Evolutionary conservation across 1,139 yeast genomes (phyloP).

Genomic region (Pichia sp.): DNA sequence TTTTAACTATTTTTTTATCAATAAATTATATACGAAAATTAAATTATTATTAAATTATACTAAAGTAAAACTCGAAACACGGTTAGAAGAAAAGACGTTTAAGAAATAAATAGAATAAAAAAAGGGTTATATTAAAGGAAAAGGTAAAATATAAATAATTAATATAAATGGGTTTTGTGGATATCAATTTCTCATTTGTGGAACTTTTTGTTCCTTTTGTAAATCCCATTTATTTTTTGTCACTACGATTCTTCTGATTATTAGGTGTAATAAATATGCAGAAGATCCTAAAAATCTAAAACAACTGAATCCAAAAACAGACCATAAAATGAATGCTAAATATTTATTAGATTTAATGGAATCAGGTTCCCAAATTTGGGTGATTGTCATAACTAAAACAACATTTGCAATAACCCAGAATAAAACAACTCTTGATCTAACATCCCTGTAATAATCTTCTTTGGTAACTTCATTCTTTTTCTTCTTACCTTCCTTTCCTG

Average conservation of each 20-base stretch:
- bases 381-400: constrained; percentile 75
- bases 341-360: constrained; percentile 65
- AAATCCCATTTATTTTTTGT: constrained; percentile 29
- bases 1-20: no score
- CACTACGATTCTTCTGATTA: constrained; percentile 29
- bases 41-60: no score
- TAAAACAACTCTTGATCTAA: constrained; percentile 90
- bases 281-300: constrained; percentile 76
- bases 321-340: constrained; percentile 80
- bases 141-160: no score
- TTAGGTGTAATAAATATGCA: constrained; percentile 50
- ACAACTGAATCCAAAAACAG: constrained; percentile 75
- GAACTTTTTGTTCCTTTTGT: constrained; percentile 17
- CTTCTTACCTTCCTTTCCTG: constrained; percentile 43
- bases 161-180: background rate
- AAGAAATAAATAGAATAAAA: no score
- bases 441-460: constrained; percentile 90
- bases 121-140: no score
- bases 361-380: constrained; percentile 70
- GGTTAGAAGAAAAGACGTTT: no score
- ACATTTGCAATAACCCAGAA: constrained; percentile 82
- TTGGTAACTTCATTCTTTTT: constrained; percentile 40
- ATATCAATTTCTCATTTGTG: constrained; percentile 22
- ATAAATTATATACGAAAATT: no score
- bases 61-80: no score